Evolutionary conservation across 164 flowering plant species (phyloP).

Genomic region (Vitis labrusca): DNA sequence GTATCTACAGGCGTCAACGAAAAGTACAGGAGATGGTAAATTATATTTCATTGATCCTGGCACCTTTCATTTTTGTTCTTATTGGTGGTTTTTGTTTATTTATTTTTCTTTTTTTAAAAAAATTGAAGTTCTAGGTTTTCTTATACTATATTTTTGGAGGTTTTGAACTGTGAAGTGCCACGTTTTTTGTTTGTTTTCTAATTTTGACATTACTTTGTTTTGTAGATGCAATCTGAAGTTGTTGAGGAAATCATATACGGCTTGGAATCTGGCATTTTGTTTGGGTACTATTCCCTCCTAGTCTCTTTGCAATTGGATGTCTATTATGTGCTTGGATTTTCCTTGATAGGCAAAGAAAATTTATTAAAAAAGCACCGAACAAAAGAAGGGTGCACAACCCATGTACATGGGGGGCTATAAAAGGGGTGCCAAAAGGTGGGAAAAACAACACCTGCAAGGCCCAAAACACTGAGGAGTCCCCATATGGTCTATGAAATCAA

Average conservation of each 20-base stretch:
- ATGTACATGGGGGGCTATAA: no score
- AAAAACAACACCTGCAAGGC: no score
- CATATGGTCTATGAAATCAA: no score
- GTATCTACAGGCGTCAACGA: slow-evolving; percentile 71
- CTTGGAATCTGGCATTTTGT: slow-evolving; percentile 94
- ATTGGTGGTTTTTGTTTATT: neutral
- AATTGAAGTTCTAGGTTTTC: neutral
- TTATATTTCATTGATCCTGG: neutral
- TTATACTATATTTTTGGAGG: neutral
- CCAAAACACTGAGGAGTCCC: no score
- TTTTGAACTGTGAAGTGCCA: neutral
- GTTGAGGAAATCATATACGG: slow-evolving; percentile 96
- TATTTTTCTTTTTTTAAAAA: neutral
- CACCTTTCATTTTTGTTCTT: no score
- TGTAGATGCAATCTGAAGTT: slow-evolving; percentile 94
- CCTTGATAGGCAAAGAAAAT: no score
- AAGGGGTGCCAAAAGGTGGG: no score
- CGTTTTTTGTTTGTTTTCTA: neutral
- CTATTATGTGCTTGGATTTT: no score
- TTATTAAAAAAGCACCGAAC: no score
- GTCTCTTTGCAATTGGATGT: no score
- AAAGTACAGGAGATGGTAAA: slow-evolving; percentile 88
- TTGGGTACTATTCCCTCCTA: slow-evolving; percentile 54
- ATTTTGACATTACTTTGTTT: slow-evolving; percentile 7
- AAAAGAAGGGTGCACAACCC: no score